Base-by-base conservation (phyloP, 2,329 filamentous ascomycete genomes). In the Rosellinia necatrix region DNA sequence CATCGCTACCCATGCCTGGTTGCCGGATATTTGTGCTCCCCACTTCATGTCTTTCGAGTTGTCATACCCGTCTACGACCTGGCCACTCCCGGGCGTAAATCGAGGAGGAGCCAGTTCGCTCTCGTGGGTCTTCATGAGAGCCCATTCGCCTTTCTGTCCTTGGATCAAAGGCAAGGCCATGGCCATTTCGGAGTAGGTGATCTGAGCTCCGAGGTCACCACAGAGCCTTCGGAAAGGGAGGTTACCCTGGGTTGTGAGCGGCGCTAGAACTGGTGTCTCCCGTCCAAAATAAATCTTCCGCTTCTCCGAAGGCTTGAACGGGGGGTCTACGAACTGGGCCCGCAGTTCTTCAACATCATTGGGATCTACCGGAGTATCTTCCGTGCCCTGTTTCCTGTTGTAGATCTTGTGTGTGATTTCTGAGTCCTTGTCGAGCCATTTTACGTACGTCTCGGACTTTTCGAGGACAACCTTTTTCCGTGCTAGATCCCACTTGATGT, bases 171-270 rank as follows among this genome's bases (percentile, higher is more conserved):
- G 92, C 73, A 96, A 78, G 24, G 91, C 87, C 83, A 99, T 90
- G 3, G 93, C 94, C 94, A 99, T 99, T 74, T 99, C 94, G 0
- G 93, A 97, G 78, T 96, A 99, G 0, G 94, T 99, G 44, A 96
- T 81, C 70, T 97, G 89, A 24, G 92, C 92, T 30, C 94, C 94
- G 21, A 97, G 82, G 52, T 92, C 89, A 10, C 91, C 87, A 68
- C 92, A 97, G 25, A 99, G 83, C 46, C 94, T 85, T 53, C 94
- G 88, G 78, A 96, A 99, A 1, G 94, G 94, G 43, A 97, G 80
- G 68, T 99, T 99, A 41, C 94, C 94, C 75, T 97, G 94, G 0
- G 94, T 99, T 1, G 94, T 99, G 44, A 99, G 81, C 30, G 94
- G 94, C 4, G 94, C 94, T n/a, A 99, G 79, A 9, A 92, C 85